Base-by-base conservation (phyloP, 345 rosid species). In the Adansonia digitata region DNA sequence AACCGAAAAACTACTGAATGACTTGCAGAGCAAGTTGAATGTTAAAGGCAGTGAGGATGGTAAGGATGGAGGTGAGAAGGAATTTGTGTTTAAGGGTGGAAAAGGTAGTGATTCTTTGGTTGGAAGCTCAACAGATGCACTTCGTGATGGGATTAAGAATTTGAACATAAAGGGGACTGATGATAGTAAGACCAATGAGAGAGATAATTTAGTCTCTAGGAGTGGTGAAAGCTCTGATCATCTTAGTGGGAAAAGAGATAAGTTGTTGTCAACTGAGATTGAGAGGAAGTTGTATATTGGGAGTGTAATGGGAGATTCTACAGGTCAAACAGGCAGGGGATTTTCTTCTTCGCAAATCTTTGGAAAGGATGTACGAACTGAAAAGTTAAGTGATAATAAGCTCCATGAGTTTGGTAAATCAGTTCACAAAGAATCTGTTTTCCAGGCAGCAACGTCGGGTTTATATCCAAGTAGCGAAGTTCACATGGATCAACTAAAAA, bases 21-120 rank as follows among this genome's bases (percentile, higher is more conserved):
- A 90, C 67, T 79, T 91, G 81, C 79, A 71, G 84, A 82, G 77
- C 81, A 92, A 90, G 80, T 71, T 93, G 75, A 88, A 72, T 24
- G 49, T 63, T 52, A 74, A 51, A 65, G 55, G 49, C 48, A 7
- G 46, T 34, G 61, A 48, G 48, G 77, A 55, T 40, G 73, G 55
- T 66, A 37, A 53, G 61, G 56, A 29, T 24, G 68, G 72, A 48
- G 48, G 37, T 65, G 69, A 46, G 48, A 76, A 42, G 74, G 65
- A 20, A 45, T 71, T 72, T 77, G 81, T 65, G 42, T 27, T 51
- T 46, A 55, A 64, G 37, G 72, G 37, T 7, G 69, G 22, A 68
- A 77, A 67, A 46, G 49, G 74, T 69, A 26, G 71, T 3, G 77
- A 72, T 77, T 61, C 74, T 62, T 81, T 81, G 53, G 76, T 53